A percentile compares a stretch with the other conserved stretches of the same genome.
Conservation (phyloP, 345 rosid genomes). For the Brassica carinata region DNA sequence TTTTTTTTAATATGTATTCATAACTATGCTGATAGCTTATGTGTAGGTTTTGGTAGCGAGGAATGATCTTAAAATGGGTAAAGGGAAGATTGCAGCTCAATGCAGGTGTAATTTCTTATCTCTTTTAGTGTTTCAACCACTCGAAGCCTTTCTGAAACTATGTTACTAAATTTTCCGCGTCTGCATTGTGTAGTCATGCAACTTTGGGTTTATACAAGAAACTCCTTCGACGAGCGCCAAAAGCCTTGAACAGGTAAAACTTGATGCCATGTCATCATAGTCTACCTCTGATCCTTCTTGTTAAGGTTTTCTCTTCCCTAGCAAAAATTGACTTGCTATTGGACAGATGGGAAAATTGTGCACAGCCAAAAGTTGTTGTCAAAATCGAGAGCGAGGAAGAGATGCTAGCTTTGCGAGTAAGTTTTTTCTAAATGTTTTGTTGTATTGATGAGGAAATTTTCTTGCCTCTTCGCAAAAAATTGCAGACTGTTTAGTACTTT, state of each 20-base stretch:
- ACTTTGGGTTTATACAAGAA: conserved; percentile 94
- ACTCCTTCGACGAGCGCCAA: conserved; percentile 76
- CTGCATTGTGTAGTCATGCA: conserved; percentile 70
- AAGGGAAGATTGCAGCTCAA: conserved; percentile 98
- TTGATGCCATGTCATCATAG: neutral
- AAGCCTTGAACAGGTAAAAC: conserved; percentile 73
- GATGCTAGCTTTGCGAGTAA: conserved; percentile 86
- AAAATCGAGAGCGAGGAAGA: conserved; percentile 90
- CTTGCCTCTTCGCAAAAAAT: neutral
- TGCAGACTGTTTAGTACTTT: neutral
- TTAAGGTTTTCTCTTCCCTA: neutral
- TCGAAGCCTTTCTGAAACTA: neutral
- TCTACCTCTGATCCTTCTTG: neutral
- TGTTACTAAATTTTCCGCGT: neutral
- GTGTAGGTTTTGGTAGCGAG: conserved; percentile 88
- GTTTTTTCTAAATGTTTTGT: conserved; percentile 35
- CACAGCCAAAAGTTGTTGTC: conserved; percentile 96
- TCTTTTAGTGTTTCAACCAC: neutral
- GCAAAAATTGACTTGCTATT: conserved; percentile 14
- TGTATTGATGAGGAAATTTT: neutral
- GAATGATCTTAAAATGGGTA: conserved; percentile 98
- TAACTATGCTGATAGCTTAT: neutral
- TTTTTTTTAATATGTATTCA: neutral
- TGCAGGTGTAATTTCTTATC: conserved; percentile 61
- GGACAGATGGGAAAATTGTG: conserved; percentile 90